Conservation (phyloP, 257 asterid species). For the Nyctanthes arbortristis region DNA sequence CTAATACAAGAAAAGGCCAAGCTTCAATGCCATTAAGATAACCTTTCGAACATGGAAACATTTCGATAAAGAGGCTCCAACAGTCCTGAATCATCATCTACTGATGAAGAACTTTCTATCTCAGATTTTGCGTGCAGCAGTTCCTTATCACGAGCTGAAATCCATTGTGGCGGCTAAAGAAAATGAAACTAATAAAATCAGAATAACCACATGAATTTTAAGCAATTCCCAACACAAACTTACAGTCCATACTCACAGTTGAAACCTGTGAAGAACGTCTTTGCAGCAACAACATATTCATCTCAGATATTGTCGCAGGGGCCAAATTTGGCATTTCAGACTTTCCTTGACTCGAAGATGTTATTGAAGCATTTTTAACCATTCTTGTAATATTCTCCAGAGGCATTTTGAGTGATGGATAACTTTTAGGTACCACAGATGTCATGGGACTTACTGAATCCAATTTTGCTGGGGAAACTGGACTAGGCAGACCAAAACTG, state of each 20-base stretch:
- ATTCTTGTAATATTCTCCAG: background rate
- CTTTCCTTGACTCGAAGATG: background rate
- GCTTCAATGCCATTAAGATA: background rate
- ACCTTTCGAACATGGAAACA: conserved; percentile 40
- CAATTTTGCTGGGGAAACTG: background rate
- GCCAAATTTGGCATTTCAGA: background rate
- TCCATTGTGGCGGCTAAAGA: conserved; percentile 29
- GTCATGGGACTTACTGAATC: background rate
- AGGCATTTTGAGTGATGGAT: background rate
- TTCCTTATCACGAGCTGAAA: conserved; percentile 34
- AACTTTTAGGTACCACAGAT: background rate
- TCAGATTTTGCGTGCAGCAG: conserved; percentile 30
- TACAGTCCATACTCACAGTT: conserved; percentile 20
- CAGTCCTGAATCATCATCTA: conserved; percentile 19
- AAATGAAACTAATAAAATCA: background rate
- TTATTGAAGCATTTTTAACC: background rate
- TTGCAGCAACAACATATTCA: conserved; percentile 36
- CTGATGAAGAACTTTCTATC: conserved; percentile 33
- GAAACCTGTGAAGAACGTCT: conserved; percentile 24
- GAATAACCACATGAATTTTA: background rate
- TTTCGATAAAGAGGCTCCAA: conserved; percentile 36
- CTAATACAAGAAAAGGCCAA: no score
- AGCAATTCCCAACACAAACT: background rate
- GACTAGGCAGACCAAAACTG: background rate
- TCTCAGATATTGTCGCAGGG: conserved; percentile 37